Evolutionary conservation across 2,329 filamentous ascomycete genomes (phyloP), one percentile per base, ranked within the genome.

Genomic region (Cercospora brassicicola): DNA sequence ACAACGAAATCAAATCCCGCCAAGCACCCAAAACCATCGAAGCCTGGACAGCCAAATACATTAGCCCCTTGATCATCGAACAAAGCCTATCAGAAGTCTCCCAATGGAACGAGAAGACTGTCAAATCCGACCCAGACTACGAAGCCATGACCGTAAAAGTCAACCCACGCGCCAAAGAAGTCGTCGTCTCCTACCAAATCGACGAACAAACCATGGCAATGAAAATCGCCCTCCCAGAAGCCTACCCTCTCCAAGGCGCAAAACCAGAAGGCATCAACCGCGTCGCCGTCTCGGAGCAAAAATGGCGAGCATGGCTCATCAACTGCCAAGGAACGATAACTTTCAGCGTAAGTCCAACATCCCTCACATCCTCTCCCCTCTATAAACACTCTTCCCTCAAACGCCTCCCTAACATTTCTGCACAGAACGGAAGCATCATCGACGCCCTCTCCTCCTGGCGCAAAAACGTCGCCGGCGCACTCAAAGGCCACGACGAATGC

Each of bases 401-500:
- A 36, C 11, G 2, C 3, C n/a, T 9, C 18, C 23, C n/a, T 20
- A 23, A 48, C 42, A 33, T 31, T 31, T 31, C 3, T 20, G 13
- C 28, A 59, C 70, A 87, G 84, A 94, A 95, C 75, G 93, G 93
- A 64, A 92, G 88, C 77, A 88, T 99, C 66, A 91, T 94, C 64
- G 94, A 98, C 73, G 95, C 94, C 1, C 83, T 99, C 31, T 85
- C 90, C 11, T 89, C 92, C 8, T 98, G 96, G 84, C 89, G 91
- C 71, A 88, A 90, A 71, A 98, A 98, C 78, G 90, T 99, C 11
- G 87, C 90, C 13, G 92, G 93, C 1, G 92, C 92, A 3, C 85
- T 99, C 72, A 95, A 96, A 82, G 95, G 94, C 39, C 94, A 98
- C 80, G 91, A 87, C 20, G 95, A 99, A 80, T 99, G 95, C 77